These are phyloP conservation scores for Phytopythium cucurbitacearum DNA, from an alignment of 352 stramenopile genomes.

Conservation along the genomic window DNA sequence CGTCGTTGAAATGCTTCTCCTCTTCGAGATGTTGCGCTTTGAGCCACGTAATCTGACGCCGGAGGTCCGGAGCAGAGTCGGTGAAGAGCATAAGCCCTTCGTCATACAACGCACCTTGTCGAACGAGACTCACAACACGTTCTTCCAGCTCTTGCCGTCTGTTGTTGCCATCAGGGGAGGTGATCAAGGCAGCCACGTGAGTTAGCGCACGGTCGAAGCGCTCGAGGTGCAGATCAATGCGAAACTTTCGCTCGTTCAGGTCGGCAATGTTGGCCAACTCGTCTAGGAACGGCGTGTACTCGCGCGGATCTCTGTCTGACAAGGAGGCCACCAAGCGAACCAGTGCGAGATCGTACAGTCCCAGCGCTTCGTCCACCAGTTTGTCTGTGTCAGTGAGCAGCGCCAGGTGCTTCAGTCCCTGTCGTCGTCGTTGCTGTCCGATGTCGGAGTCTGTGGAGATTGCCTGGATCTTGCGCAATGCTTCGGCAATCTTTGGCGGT, in stretches of 20 bases:
- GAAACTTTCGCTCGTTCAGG: constrained; percentile 43
- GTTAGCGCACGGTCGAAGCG: constrained; percentile 37
- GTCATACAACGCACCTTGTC: constrained; percentile 42
- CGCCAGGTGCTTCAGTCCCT: constrained; percentile 66
- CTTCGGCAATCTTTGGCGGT: constrained; percentile 40
- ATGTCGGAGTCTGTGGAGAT: constrained; percentile 5
- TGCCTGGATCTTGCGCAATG: constrained; percentile 32
- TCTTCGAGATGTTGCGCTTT: constrained; percentile 45
- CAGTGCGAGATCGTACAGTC: constrained; percentile 61
- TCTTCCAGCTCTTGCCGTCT: constrained; percentile 3
- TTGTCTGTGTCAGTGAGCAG: constrained; percentile 66
- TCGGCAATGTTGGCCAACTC: constrained; percentile 32
- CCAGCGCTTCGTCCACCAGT: constrained; percentile 61
- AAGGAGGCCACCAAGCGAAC: constrained; percentile 56
- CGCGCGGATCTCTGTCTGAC: constrained; percentile 66
- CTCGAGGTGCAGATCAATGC: constrained; percentile 50
- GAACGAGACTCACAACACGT: constrained; percentile 29
- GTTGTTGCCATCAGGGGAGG: constrained; percentile 1
- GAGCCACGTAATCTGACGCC: constrained; percentile 32
- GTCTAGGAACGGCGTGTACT: constrained; percentile 64
- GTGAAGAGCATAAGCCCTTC: constrained; percentile 41
- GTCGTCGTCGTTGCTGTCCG: constrained; percentile 27
- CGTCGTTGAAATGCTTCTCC: constrained; percentile 36
- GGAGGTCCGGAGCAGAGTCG: constrained; percentile 19
- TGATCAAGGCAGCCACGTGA: constrained; percentile 32